Evolutionary conservation across 805 yeast genomes (phyloP).

Genomic region (Schizosaccharomyces japonicus): DNA sequence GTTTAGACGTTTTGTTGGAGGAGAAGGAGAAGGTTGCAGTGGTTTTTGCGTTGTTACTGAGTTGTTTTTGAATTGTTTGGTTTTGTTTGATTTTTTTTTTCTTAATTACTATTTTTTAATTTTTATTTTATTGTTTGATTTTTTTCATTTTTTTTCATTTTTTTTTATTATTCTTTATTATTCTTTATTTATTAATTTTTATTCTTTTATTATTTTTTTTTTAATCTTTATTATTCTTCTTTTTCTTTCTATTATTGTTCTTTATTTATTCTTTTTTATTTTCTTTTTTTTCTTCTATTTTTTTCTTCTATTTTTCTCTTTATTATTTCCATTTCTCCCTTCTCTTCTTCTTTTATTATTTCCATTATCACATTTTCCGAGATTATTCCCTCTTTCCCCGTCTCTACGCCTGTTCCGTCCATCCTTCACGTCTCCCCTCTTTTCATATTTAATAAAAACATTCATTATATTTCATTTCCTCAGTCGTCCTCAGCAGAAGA

Average conservation of each 20-base stretch:
- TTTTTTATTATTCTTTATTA: not conserved
- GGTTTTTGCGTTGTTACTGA: not conserved
- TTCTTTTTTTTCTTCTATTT: not conserved
- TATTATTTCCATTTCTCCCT: too few relatives aligned
- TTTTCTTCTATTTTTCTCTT: not conserved
- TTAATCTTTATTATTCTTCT: not conserved
- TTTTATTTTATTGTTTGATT: not conserved
- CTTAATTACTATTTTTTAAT: not conserved
- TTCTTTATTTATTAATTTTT: not conserved
- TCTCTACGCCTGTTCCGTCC: too few relatives aligned
- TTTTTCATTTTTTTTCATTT: not conserved
- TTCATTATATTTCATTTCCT: too few relatives aligned
- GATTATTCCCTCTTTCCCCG: too few relatives aligned
- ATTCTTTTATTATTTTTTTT: not conserved
- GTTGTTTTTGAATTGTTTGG: not conserved
- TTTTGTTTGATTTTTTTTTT: not conserved
- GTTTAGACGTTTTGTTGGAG: not conserved
- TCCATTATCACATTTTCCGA: too few relatives aligned
- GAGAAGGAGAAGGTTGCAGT: not conserved
- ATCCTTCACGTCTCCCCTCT: too few relatives aligned
- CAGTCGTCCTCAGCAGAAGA: too few relatives aligned
- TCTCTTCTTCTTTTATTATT: too few relatives aligned
- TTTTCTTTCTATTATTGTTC: not conserved
- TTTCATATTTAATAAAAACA: too few relatives aligned
- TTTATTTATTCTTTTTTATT: not conserved